These are phyloP conservation scores for Pyrrhoderma lamaoense DNA, from an alignment of 1,284 basidiomycete species.

Conservation along the genomic window DNA sequence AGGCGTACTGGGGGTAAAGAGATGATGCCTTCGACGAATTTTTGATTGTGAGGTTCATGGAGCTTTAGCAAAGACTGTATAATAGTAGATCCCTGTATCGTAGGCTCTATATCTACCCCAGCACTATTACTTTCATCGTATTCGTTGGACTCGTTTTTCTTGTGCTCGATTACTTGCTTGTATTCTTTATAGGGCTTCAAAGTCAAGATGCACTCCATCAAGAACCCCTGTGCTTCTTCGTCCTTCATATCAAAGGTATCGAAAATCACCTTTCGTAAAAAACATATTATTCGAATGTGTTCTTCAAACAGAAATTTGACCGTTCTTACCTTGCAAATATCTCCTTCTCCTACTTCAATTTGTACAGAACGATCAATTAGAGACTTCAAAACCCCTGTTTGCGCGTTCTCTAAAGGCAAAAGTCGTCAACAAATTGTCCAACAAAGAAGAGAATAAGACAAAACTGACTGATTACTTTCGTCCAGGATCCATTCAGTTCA, in stretches of 20 bases:
- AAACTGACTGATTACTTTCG: constrained; percentile 45
- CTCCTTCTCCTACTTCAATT: constrained; percentile 32
- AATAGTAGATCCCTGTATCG: constrained; percentile 80
- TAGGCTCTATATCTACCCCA: constrained; percentile 38
- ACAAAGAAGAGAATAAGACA: constrained; percentile 21
- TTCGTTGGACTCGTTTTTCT: constrained; percentile 29
- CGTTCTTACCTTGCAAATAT: constrained; percentile 28
- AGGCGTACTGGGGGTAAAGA: constrained; percentile 51
- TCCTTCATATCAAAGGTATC: constrained; percentile 52
- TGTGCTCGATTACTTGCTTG: neutral
- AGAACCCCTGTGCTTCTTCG: constrained; percentile 32
- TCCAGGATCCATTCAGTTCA: constrained; percentile 50
- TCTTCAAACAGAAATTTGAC: neutral
- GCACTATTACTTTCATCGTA: constrained; percentile 13
- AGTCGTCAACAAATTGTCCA: constrained; percentile 6
- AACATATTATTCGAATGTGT: neutral
- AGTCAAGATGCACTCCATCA: constrained; percentile 42
- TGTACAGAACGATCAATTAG: constrained; percentile 58
- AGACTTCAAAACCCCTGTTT: constrained; percentile 65
- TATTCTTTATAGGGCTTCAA: constrained; percentile 37
- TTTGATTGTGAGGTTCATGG: constrained; percentile 53
- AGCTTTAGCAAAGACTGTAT: constrained; percentile 76
- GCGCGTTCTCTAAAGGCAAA: constrained; percentile 38
- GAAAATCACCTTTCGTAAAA: constrained; percentile 43
- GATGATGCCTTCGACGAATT: constrained; percentile 48